Base-by-base conservation (phyloP, 2,329 filamentous ascomycete species). In the Capronia coronata region DNA sequence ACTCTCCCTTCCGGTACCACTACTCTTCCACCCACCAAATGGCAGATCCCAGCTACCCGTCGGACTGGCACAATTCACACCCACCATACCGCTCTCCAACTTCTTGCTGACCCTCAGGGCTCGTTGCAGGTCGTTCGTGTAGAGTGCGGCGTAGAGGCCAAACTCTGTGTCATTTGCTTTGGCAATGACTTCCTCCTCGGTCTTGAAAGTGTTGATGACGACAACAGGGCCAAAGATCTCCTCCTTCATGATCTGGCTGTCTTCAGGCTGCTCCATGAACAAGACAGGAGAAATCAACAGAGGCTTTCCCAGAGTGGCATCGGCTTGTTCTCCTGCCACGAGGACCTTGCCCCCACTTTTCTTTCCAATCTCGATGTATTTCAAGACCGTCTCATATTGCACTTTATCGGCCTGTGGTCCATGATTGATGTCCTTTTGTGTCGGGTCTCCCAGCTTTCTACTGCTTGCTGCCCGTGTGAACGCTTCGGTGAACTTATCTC, bases 1-100 rank as follows among this genome's bases (percentile, higher is more conserved):
- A 2, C 86, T 72, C 67, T 94, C 87, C 49, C 85, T 80, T 38
- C 87, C 87, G 49, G 89, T 85, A 54, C 87, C 87, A 21, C 74
- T 80, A 70, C 88, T 78, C 71, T 90, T 91, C 74, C 78, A 87
- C 0, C 88, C 87, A 46, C 84, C 83, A 59, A 90, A 90, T 27
- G 78, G 78, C 41, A 54, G 52, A 14, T 55, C 50, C 18, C 29
- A 19, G 21, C 48, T 41, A 11, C 46, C n/a, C 1, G 60, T 64
- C 0, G 69, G 69, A 46, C 65, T 68, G 1, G 68, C 70, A n/a
- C n/a, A n/a, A 43, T 65, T 67, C 9, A 67, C 58, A 1, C 45
- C 51, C 5, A 57, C 51, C 9, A 83, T 84, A 22, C 61, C 62
- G 11, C 53, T 51, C 42, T 62, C 57, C 13, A 63, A 29, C 7